A percentile compares a stretch with the other conserved stretches of the same genome.
Conservation (phyloP, 257 asterid genomes). For the Mitragyna speciosa region DNA sequence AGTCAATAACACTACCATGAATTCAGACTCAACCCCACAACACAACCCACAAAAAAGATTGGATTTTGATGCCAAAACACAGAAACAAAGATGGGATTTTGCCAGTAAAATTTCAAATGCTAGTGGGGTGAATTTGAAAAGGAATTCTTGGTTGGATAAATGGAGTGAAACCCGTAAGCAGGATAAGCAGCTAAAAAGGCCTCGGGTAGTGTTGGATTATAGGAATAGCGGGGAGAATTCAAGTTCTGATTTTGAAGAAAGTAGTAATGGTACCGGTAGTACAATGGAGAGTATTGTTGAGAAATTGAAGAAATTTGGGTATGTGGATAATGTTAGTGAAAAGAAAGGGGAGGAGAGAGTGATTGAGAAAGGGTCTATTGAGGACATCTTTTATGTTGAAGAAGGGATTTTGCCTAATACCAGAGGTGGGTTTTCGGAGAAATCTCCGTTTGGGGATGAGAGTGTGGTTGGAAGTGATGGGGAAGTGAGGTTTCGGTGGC, state of each 20-base stretch:
- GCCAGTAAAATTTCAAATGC: conserved; percentile 16
- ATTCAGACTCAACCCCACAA: conserved; percentile 30
- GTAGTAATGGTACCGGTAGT: conserved; percentile 62
- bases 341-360: conserved; percentile 34
- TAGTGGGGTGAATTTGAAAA: conserved; percentile 30
- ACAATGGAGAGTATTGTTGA: conserved; percentile 94
- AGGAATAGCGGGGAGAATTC: conserved; percentile 60
- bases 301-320: conserved; percentile 84
- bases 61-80: conserved; percentile 37
- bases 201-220: conserved; percentile 52
- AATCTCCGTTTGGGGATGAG: conserved; percentile 57
- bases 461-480: conserved; percentile 40
- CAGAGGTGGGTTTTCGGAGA: conserved; percentile 74
- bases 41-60: conserved; percentile 38
- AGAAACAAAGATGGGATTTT: conserved; percentile 24
- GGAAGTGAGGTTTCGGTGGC: conserved; percentile 81
- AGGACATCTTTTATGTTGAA: conserved; percentile 78
- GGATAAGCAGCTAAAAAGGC: conserved; percentile 36
- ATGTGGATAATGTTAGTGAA: conserved; percentile 59
- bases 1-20: conserved; percentile 16
- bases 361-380: conserved; percentile 75
- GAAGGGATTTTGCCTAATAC: conserved; percentile 78
- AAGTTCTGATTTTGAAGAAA: conserved; percentile 69
- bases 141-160: conserved; percentile 68
- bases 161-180: conserved; percentile 52